Conservation (phyloP, 2,329 filamentous ascomycete species). For the Tolypocladium amazonense region DNA sequence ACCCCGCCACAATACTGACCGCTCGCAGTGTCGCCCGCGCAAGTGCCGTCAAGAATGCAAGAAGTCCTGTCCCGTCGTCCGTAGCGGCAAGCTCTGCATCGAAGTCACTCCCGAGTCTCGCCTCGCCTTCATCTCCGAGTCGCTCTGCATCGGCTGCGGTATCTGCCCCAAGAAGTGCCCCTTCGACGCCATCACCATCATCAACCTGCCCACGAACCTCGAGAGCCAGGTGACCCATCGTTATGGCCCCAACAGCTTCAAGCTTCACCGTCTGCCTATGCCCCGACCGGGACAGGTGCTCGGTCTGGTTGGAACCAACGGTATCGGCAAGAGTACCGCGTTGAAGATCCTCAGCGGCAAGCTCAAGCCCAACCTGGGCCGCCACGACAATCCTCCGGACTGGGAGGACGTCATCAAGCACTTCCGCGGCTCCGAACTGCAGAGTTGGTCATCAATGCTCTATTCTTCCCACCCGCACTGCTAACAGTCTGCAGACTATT, state of each 20-base stretch:
- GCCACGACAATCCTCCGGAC: conserved; percentile 92
- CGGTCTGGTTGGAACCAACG: conserved; percentile 96
- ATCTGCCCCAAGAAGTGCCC: conserved; percentile 99
- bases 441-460: conserved; percentile 55
- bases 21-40: conserved; percentile 24
- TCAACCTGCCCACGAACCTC: conserved; percentile 99
- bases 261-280: conserved; percentile 93
- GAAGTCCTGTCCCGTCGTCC: conserved; percentile 94
- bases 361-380: conserved; percentile 93
- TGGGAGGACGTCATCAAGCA: conserved; percentile 99
- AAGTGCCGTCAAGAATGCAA: conserved; percentile 99
- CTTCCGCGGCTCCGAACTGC: conserved; percentile 93
- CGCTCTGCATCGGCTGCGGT: conserved; percentile 94
- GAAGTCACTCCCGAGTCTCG: conserved; percentile 83
- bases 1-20: conserved; percentile 16
- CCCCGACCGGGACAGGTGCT: conserved; percentile 91
- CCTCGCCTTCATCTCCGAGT: conserved; percentile 96
- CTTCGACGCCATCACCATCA: conserved; percentile 97
- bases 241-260: conserved; percentile 99
- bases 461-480: not conserved
- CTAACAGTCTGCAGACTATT: conserved; percentile 56
- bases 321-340: conserved; percentile 99
- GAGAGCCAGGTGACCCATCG: conserved; percentile 96
- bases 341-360: conserved; percentile 98
- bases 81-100: conserved; percentile 94